phyloP scores from a whole-genome alignment of 2,329 filamentous ascomycete species.

The Alternaria arborescens region DNA sequence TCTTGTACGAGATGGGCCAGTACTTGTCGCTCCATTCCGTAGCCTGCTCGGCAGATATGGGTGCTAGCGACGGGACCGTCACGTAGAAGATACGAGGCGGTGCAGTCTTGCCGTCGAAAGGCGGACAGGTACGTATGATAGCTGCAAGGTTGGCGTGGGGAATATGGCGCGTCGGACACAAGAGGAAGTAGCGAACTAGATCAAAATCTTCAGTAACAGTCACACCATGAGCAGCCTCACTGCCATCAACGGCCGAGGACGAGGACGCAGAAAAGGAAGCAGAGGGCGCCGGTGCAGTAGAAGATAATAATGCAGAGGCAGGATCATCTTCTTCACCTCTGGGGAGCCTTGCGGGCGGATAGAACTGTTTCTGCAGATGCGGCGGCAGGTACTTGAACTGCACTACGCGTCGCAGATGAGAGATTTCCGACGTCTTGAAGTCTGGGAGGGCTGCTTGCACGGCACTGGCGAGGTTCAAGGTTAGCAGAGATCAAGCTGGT shows the following conservation, averaged over 20 bases:
- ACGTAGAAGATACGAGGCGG: constrained; percentile 67
- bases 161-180: constrained; percentile 62
- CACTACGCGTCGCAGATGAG: constrained; percentile 76
- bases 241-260: constrained; percentile 15
- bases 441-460: constrained; percentile 57
- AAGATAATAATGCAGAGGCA: constrained; percentile 40
- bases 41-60: constrained; percentile 78
- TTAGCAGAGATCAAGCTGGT: constrained; percentile 26
- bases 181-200: constrained; percentile 59
- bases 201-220: constrained; percentile 41
- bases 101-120: constrained; percentile 50
- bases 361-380: constrained; percentile 59
- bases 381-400: constrained; percentile 74
- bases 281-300: constrained; percentile 26
- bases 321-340: constrained; percentile 47
- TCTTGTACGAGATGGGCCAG: constrained; percentile 87
- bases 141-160: constrained; percentile 59
- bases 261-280: constrained; percentile 15
- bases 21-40: constrained; percentile 77
- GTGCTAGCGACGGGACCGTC: constrained; percentile 75
- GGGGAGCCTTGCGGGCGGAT: constrained; percentile 42
- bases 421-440: constrained; percentile 56
- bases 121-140: constrained; percentile 45
- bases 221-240: constrained; percentile 22
- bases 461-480: constrained; percentile 46